Conservation (phyloP, 163 green algal genomes). For the Scenedesmus sp. region DNA sequence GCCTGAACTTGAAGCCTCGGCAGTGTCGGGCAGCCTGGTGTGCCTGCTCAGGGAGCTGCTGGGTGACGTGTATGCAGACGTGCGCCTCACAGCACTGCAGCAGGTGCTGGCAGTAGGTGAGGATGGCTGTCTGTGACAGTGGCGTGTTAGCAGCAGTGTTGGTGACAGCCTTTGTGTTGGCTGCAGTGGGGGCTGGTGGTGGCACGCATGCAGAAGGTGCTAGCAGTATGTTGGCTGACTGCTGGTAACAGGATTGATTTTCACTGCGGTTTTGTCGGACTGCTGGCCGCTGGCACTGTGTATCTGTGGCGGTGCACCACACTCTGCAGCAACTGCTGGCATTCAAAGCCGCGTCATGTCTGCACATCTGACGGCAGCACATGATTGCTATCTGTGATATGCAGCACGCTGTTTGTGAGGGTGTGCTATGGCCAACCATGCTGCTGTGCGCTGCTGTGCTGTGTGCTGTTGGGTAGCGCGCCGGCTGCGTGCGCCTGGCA, state of each 20-base stretch:
- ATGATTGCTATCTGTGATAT: too few relatives aligned
- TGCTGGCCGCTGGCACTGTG: too few relatives aligned
- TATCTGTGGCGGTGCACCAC: too few relatives aligned
- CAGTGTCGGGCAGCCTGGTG: slow-evolving; percentile 42
- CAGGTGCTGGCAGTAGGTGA: slow-evolving; percentile 40
- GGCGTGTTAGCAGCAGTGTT: background rate
- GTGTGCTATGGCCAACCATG: too few relatives aligned
- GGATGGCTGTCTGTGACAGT: too few relatives aligned
- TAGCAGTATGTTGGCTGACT: slow-evolving; percentile 20
- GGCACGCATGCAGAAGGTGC: slow-evolving; percentile 42
- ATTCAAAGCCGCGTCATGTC: too few relatives aligned
- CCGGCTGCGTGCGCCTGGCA: background rate
- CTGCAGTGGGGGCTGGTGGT: background rate
- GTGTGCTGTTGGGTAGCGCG: background rate
- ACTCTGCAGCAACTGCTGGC: background rate
- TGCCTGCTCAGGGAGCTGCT: slow-evolving; percentile 43
- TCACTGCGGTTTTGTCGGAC: too few relatives aligned
- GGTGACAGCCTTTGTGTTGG: background rate
- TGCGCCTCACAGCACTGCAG: slow-evolving; percentile 44
- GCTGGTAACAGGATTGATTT: background rate
- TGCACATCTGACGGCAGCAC: too few relatives aligned
- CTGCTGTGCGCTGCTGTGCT: background rate
- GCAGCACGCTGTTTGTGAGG: too few relatives aligned
- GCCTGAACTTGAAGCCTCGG: background rate
- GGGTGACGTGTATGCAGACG: slow-evolving; percentile 47